Conservation (phyloP, 192 early-diverging fungal genomes). For the Coemansia biformis region DNA sequence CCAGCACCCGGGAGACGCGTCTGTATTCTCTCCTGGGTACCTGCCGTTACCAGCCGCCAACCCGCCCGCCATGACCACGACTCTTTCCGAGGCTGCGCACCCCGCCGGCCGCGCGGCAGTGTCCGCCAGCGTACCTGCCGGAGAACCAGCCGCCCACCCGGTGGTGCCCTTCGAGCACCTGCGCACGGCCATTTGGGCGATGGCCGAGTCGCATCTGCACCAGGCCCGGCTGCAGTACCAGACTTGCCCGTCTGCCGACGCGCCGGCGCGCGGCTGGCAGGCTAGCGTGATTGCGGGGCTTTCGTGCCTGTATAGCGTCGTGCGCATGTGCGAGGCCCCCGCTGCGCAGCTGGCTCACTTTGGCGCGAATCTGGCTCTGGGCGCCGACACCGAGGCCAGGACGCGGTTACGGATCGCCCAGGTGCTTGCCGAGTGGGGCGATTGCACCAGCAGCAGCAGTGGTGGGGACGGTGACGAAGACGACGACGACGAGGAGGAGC, state of each 20-base stretch:
- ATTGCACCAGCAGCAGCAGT: background rate
- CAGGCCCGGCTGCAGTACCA: constrained; percentile 19
- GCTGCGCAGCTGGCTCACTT: constrained; percentile 8
- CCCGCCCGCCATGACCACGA: too few species aligned
- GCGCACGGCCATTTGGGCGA: constrained; percentile 25
- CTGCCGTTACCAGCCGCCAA: too few species aligned
- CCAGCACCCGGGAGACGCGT: too few species aligned
- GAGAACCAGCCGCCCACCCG: background rate
- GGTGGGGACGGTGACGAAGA: background rate
- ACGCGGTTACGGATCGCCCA: constrained; percentile 43
- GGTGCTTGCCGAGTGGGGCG: constrained; percentile 29
- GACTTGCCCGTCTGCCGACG: background rate
- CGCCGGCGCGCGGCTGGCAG: constrained; percentile 8
- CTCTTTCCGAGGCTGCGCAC: too few species aligned
- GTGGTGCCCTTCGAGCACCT: constrained; percentile 6
- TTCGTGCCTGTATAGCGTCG: constrained; percentile 29
- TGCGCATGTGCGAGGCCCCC: constrained; percentile 20
- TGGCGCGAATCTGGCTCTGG: constrained; percentile 3
- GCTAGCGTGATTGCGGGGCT: constrained; percentile 16
- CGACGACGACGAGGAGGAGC: constrained; percentile 22
- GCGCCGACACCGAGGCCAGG: constrained; percentile 32
- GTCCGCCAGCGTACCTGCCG: background rate
- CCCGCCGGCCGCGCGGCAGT: too few species aligned
- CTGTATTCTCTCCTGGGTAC: too few species aligned
- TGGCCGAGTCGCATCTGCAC: constrained; percentile 32